phyloP scores from a whole-genome alignment of 495 filamentous ascomycete species.

The Copromyces sp. region DNA sequence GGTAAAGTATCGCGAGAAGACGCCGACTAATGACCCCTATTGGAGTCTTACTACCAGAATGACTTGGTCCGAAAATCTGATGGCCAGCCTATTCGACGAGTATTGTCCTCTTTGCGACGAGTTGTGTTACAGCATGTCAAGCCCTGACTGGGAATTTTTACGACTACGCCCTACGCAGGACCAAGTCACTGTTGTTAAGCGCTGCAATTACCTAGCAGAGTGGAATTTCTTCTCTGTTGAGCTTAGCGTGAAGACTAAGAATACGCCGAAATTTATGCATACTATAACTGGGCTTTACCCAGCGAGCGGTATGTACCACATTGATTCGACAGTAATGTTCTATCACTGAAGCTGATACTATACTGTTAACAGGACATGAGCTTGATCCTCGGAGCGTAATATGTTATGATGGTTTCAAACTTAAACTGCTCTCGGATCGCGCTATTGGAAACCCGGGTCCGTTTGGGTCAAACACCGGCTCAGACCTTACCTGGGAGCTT shows the following conservation, averaged over 20 bases:
- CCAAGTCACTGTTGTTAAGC: background rate
- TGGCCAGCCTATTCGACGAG: background rate
- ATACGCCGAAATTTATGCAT: too few relatives aligned
- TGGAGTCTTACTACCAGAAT: background rate
- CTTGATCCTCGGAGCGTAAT: too few relatives aligned
- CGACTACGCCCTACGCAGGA: background rate
- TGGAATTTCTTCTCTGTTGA: too few relatives aligned
- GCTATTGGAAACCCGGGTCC: background rate
- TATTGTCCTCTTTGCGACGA: background rate
- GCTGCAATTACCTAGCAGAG: background rate
- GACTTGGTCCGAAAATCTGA: background rate
- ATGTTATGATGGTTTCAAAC: background rate
- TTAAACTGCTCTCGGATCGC: background rate
- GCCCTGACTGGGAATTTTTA: rapidly evolving
- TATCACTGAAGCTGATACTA: background rate
- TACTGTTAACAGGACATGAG: background rate
- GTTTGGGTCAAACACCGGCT: background rate
- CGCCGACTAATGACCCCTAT: too few relatives aligned
- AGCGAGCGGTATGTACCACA: background rate
- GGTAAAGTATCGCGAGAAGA: background rate
- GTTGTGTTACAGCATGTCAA: background rate
- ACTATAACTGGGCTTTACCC: background rate
- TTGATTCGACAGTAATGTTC: background rate
- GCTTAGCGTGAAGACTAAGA: too few relatives aligned
- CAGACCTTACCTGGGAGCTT: background rate